phyloP scores from a whole-genome alignment of 176 grass and related monocot genomes.

The Eleusine coracana region DNA sequence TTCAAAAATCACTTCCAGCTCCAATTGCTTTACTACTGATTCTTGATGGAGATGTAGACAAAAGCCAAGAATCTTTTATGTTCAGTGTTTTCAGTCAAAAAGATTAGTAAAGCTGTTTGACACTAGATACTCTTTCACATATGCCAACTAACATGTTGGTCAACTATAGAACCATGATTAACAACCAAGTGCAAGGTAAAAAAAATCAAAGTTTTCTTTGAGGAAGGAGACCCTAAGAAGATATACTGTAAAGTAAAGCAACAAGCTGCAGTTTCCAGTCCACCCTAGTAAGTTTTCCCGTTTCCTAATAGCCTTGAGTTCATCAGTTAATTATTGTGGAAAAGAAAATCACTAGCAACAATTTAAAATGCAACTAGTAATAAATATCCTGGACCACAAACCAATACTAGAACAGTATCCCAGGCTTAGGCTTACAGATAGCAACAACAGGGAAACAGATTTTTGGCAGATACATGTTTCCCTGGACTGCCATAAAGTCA shows the following conservation, averaged over 20 bases:
- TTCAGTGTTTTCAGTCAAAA: slow-evolving; percentile 2
- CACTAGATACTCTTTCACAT: background rate
- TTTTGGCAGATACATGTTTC: slow-evolving; percentile 2
- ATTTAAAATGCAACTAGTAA: background rate
- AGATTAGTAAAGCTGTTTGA: background rate
- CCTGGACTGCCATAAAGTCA: slow-evolving; percentile 21
- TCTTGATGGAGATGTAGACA: background rate
- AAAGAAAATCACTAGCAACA: background rate
- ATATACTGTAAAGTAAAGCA: background rate
- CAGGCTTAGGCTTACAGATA: background rate
- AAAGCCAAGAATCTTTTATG: background rate
- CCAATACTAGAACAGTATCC: background rate
- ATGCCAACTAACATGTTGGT: background rate
- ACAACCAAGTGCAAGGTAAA: slow-evolving; percentile 17
- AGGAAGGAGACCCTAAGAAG: background rate
- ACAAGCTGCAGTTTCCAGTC: background rate
- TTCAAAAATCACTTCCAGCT: background rate
- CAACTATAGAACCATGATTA: background rate
- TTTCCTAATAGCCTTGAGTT: background rate
- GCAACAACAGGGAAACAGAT: background rate
- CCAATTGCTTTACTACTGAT: background rate
- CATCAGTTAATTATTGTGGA: background rate
- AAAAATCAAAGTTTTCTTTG: background rate
- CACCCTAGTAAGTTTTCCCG: background rate
- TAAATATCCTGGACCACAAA: slow-evolving; percentile 7